Evolutionary conservation across 805 yeast species (phyloP).

Genomic region (Saccharomycopsis babjevae): DNA sequence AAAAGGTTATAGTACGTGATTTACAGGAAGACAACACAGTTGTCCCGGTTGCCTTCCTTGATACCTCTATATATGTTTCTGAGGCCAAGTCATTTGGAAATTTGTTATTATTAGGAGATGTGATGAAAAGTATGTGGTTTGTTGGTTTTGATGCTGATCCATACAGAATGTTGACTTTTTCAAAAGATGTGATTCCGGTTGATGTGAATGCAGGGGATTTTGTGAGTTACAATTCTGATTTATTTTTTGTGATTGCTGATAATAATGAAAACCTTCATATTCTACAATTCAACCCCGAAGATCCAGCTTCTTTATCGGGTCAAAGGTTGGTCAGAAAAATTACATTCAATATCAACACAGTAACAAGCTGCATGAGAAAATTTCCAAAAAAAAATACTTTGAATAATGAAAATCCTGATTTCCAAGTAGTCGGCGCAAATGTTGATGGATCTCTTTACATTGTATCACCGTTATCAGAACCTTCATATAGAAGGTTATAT

Average conservation of each 20-base stretch:
- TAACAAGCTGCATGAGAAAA: conserved; percentile 44
- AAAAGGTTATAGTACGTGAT: conserved; percentile 64
- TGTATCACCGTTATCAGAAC: conserved; percentile 66
- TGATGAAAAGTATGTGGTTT: conserved; percentile 64
- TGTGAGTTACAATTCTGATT: conserved; percentile 56
- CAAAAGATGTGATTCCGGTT: conserved; percentile 57
- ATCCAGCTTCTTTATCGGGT: conserved; percentile 73
- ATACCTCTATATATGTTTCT: conserved; percentile 67
- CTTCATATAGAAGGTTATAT: conserved; percentile 68
- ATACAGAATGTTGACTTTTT: conserved; percentile 67
- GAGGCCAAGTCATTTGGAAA: conserved; percentile 80
- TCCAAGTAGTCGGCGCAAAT: conserved; percentile 52
- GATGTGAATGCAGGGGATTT: conserved; percentile 71
- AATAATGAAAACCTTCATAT: conserved; percentile 56
- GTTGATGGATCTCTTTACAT: conserved; percentile 72
- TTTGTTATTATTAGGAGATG: conserved; percentile 71
- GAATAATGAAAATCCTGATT: conserved; percentile 22
- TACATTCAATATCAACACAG: conserved; percentile 57
- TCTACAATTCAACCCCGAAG: conserved; percentile 86
- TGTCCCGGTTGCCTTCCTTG: conserved; percentile 89
- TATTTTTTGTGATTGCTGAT: conserved; percentile 62
- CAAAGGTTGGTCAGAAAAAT: conserved; percentile 60
- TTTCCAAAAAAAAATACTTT: conserved; percentile 27
- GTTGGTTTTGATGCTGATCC: conserved; percentile 95
- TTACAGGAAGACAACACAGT: conserved; percentile 77